Evolutionary conservation across 495 filamentous ascomycete genomes (phyloP), one percentile per base, ranked within the genome.

Genomic region (Lichina pygmaea): DNA sequence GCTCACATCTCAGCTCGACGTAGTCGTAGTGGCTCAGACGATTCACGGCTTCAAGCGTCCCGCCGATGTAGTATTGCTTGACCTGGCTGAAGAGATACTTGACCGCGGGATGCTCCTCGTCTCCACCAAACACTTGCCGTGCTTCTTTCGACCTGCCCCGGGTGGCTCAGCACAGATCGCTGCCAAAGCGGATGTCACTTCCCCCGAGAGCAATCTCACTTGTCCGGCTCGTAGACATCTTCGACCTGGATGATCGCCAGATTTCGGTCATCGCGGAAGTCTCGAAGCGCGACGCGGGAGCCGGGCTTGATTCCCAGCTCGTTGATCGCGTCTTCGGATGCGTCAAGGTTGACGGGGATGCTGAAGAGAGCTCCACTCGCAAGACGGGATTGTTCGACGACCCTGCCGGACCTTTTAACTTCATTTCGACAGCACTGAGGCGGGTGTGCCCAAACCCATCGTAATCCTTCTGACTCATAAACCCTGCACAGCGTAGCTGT

Each of bases 11-110:
- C 46, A 93, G 72, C 57, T 74, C 91, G 52, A 94, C 83, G 66
- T 95, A 95, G 66, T 97, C 89, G 68, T 97, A 97, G 67, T 97
- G 91, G 65, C 86, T 82, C 34, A 93, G 68, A 56, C 78, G 74
- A 64, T 86, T 85, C 58, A 97, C 78, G 46, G 91, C 89, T 52
- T 94, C 81, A 45, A 97, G 63, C 71, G 83, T 92, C 57, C 89
- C 91, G 51, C 89, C 89, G 48, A 97, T 74, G 60, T 95, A 93
- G 62, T 76, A 91, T 40, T 93, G 85, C 51, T 79, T 61, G 42
- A 79, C 71, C 17, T 73, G 77, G 51, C 74, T 68, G 65, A 77
- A 75, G 37, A 97, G 73, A 63, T 86, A 93, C 52, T 75, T 78
- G 56, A 95, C 72, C 15, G 91, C 86, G 32, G 89, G 89, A 62